phyloP scores from a whole-genome alignment of 352 stramenopile species.

The Pythium myriotylum region DNA sequence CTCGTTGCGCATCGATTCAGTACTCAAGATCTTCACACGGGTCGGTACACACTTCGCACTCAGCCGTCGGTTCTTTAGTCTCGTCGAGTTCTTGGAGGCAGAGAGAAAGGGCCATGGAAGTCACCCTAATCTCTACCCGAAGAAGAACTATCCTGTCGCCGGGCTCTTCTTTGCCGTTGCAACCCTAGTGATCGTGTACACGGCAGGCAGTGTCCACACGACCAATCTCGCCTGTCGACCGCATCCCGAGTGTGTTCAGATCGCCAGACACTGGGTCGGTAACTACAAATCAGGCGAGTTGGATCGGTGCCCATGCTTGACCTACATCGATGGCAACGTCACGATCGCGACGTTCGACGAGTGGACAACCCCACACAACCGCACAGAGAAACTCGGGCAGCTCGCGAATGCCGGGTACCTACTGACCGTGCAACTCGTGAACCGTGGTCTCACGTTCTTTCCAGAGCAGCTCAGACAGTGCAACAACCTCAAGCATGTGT shows the following conservation, averaged over 20 bases:
- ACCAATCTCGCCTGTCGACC: not conserved
- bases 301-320: conserved; percentile 36
- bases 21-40: not conserved
- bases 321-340: conserved; percentile 29
- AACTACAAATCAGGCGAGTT: conserved; percentile 2
- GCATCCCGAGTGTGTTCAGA: conserved; percentile 22
- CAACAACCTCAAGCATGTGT: conserved; percentile 41
- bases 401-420: conserved; percentile 35
- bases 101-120: not conserved
- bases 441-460: conserved; percentile 29
- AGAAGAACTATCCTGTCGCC: not conserved
- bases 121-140: conserved; percentile 1
- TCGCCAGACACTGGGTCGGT: conserved; percentile 10
- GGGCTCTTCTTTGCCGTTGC: not conserved
- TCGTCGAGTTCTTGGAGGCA: not conserved
- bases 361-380: conserved; percentile 28
- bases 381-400: conserved; percentile 23
- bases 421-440: conserved; percentile 38
- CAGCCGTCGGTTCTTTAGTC: not conserved
- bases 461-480: conserved; percentile 33
- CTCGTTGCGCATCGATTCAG: not conserved
- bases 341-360: conserved; percentile 22
- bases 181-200: not conserved
- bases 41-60: not conserved
- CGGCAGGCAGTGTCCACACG: conserved; percentile 3